Evolutionary conservation across 768 basidiomycete genomes (phyloP), one percentile per base, ranked within the genome.

Genomic region (Termitomyces sp.): DNA sequence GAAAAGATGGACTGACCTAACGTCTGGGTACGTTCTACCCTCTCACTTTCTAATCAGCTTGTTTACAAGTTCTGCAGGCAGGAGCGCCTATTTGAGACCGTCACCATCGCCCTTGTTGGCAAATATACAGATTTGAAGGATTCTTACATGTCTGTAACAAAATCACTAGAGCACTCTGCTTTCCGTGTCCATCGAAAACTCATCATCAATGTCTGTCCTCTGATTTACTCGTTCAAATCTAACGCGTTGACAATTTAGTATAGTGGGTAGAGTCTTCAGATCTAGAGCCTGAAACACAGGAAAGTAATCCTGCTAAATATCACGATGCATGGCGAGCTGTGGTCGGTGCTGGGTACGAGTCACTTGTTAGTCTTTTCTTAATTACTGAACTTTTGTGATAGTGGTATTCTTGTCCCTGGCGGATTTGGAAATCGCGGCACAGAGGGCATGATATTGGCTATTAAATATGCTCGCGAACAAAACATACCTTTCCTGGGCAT

Each of bases 391-490:
- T 15, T 56, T 18, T 28, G 18, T 28, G 13, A 28, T 65, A 94
- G 93, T 56, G 97, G 96, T 59, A 94, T 99, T 66, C 91, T 98
- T 55, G 93, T 99, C 15, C 96, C 96, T 1, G 97, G 96, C 51
- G 96, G 96, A 12, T 99, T 99, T 69, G 96, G 96, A 20, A 74
- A 79, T 10, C 90, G 96, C 39, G 96, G 96, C 22, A 94, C 90
- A 0, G 95, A 97, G 73, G 96, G 96, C 41, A 98, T 99, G 96
- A 87, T 98, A 68, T 81, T 94, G 51, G 96, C 96, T n/a, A 93
- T 94, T 71, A 95, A 93, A 72, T 95, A 95, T 81, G 94, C 96
- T 0, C 81, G 96, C 56, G 94, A 98, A 73, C 90, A 96, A 68
- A 92, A 93, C 59, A 75, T 94, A 7, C 97, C 96, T 0, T 99